These are phyloP conservation scores for Trichoderma pleuroti DNA, from an alignment of 2,329 filamentous ascomycete species.

Conservation along the genomic window DNA sequence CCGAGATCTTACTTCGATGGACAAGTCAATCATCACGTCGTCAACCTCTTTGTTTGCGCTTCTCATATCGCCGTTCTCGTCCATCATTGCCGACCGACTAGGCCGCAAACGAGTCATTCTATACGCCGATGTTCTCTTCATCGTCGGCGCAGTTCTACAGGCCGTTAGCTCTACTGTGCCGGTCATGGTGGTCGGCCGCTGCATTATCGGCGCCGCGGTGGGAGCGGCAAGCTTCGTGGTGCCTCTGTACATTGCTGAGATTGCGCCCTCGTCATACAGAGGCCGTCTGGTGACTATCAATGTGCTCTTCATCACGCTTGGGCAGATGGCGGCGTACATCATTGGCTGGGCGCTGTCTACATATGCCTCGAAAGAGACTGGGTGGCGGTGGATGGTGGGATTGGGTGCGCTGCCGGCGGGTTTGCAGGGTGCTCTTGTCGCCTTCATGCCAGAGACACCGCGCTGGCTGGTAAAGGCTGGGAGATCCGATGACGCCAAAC, in stretches of 20 bases:
- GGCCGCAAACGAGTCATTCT: conserved; percentile 63
- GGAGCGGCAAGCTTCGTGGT: conserved; percentile 78
- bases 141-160: conserved; percentile 64
- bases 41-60: conserved; percentile 65
- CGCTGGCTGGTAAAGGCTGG: conserved; percentile 77
- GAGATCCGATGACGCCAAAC: conserved; percentile 56
- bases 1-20: conserved; percentile 55
- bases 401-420: conserved; percentile 74
- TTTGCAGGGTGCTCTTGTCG: conserved; percentile 65
- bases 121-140: conserved; percentile 63
- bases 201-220: conserved; percentile 68
- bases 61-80: conserved; percentile 60
- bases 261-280: conserved; percentile 71
- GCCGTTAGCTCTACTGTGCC: conserved; percentile 55
- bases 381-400: conserved; percentile 92
- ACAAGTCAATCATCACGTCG: conserved; percentile 70
- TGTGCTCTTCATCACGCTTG: conserved; percentile 78
- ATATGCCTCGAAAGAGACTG: conserved; percentile 48
- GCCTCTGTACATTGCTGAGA: conserved; percentile 83
- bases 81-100: conserved; percentile 58
- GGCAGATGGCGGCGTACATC: conserved; percentile 85
- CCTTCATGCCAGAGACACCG: conserved; percentile 81
- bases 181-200: conserved; percentile 64
- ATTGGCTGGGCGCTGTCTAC: conserved; percentile 72
- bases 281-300: conserved; percentile 80